These are phyloP conservation scores for Ziziphus jujuba DNA, from an alignment of 306 rosid genomes.

Conservation along the genomic window DNA sequence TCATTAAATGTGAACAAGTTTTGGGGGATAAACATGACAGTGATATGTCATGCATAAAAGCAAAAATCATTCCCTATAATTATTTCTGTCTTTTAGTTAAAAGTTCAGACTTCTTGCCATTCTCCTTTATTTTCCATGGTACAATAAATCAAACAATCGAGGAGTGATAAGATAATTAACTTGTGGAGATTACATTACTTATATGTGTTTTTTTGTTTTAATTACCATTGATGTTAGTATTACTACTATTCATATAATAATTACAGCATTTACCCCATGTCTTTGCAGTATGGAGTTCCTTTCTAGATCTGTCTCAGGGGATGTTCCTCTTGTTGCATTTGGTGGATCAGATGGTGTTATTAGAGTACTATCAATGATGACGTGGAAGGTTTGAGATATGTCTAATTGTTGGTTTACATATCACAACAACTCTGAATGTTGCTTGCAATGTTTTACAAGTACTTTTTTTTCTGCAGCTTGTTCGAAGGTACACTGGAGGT, in stretches of 20 bases:
- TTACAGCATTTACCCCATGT: constrained; percentile 8
- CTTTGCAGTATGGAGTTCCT: constrained; percentile 97
- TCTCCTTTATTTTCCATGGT: no score
- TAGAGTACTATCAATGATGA: constrained; percentile 96
- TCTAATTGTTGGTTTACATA: constrained; percentile 21
- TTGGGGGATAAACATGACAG: background rate
- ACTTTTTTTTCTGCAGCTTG: constrained; percentile 69
- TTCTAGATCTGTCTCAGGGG: constrained; percentile 74
- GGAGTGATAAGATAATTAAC: background rate
- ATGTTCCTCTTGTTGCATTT: constrained; percentile 97
- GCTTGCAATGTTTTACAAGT: constrained; percentile 29
- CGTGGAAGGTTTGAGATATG: constrained; percentile 81
- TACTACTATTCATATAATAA: background rate
- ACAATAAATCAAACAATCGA: no score
- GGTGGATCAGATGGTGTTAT: constrained; percentile 98
- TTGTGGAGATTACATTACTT: background rate
- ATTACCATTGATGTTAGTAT: background rate
- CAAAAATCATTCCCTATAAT: background rate
- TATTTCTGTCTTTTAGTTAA: background rate
- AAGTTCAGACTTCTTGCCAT: background rate
- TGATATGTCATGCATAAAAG: background rate
- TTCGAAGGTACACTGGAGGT: constrained; percentile 91
- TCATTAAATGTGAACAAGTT: no score
- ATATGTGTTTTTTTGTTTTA: background rate
- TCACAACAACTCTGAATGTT: constrained; percentile 11